phyloP scores from a whole-genome alignment of 164 flowering plant genomes.

The Vitis rupestris region DNA sequence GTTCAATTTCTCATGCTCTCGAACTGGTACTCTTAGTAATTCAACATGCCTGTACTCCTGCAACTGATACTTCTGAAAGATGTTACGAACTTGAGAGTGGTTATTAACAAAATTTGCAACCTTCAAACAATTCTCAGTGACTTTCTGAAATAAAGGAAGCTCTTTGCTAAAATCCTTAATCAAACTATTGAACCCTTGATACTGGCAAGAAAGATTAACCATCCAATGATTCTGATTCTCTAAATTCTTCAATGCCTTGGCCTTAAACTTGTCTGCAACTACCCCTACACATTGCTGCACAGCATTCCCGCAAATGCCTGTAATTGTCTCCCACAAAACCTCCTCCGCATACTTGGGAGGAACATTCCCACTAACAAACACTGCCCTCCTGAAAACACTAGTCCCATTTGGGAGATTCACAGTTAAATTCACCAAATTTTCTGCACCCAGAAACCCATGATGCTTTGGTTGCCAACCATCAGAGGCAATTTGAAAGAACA shows the following conservation, averaged over 20 bases:
- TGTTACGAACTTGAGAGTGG: constrained; percentile 48
- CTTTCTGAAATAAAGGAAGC: constrained; percentile 62
- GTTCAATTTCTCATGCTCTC: constrained; percentile 25
- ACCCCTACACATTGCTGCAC: constrained; percentile 77
- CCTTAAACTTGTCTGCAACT: constrained; percentile 74
- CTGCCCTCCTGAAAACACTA: constrained; percentile 72
- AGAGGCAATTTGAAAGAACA: constrained; percentile 85
- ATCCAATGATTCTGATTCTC: constrained; percentile 87
- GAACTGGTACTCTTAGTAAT: constrained; percentile 50
- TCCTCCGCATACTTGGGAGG: constrained; percentile 87
- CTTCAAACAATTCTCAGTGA: constrained; percentile 56
- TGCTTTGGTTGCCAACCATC: constrained; percentile 74
- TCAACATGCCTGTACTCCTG: constrained; percentile 67
- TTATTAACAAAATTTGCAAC: constrained; percentile 61
- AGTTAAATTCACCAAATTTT: constrained; percentile 64
- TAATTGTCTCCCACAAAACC: constrained; percentile 68
- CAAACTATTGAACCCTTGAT: constrained; percentile 68
- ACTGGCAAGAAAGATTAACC: constrained; percentile 85
- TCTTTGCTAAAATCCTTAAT: constrained; percentile 74
- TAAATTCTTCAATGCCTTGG: constrained; percentile 73
- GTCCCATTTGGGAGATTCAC: constrained; percentile 96
- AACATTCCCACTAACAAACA: constrained; percentile 55
- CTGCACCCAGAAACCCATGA: constrained; percentile 33
- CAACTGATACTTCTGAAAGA: constrained; percentile 66
- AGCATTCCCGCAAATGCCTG: constrained; percentile 53